Evolutionary conservation across 2,329 filamentous ascomycete species (phyloP), one percentile per base, ranked within the genome.

Genomic region (Drechslerella stenobrocha): DNA sequence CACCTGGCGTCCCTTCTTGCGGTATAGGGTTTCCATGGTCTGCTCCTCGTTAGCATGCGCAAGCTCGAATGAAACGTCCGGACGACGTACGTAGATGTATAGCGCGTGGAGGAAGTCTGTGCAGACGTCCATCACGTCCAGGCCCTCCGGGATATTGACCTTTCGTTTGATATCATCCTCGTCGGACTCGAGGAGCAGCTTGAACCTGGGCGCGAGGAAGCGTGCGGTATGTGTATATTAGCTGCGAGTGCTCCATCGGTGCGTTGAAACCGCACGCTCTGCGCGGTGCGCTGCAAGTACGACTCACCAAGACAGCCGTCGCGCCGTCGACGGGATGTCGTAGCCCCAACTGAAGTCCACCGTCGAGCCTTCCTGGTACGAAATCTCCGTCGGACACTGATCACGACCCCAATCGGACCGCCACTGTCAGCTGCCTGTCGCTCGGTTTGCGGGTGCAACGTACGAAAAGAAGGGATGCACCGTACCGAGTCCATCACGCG

Each of bases 301-400:
- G n/a, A n/a, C 55, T 26, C 42, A 71, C 70, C 70, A 71, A 20
- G 67, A 60, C 24, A 71, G 55, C 45, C 70, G 61, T 45, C 64
- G 67, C 7, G 44, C 59, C 7, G 52, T 66, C 15, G 69, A 56
- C 4, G 70, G 64, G 52, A 71, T 71, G 51, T 71, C 70, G n/a
- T 71, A 71, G 5, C 70, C 70, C 70, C 70, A 71, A 11, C 58
- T 61, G 37, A 66, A 71, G 15, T 64, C 48, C n/a, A 58, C 40
- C 20, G 70, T 71, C 28, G 52, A 63, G 15, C 70, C 70, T 53
- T 70, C 50, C 23, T 66, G 51, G 26, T 71, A 71, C n/a, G 70
- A 65, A 30, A 71, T 71, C 45, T 71, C 70, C 26, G 69, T 70
- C 5, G 70, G 70, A 23, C 55, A 59, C 63, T 67, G 23, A 4